A percentile compares a stretch with the other conserved stretches of the same genome.
Conservation (phyloP, 2,329 filamentous ascomycete genomes). For the Dactylellina parvicollis region DNA sequence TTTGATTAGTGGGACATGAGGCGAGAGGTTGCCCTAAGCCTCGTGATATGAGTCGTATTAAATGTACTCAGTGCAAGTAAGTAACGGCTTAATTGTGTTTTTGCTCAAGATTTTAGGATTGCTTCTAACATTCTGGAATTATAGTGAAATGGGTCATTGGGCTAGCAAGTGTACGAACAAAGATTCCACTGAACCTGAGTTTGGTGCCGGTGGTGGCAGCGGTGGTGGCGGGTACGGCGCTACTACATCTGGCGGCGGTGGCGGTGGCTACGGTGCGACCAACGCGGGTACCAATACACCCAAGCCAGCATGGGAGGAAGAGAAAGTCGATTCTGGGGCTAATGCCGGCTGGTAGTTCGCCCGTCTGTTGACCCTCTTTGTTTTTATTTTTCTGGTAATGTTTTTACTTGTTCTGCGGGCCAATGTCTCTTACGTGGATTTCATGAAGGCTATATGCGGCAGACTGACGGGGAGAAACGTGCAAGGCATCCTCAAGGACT, state of each 20-base stretch:
- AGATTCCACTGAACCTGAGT: constrained; percentile 17
- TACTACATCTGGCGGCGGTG: constrained; percentile 43
- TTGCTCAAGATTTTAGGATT: too few species aligned
- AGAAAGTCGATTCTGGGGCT: constrained; percentile 22
- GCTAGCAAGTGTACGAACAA: constrained; percentile 37
- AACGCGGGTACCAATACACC: neutral
- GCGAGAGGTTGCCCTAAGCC: constrained; percentile 61
- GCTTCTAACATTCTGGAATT: neutral
- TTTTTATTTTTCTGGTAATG: constrained; percentile 12
- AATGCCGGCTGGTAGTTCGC: constrained; percentile 25
- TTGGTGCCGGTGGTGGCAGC: too few species aligned
- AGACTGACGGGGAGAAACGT: neutral
- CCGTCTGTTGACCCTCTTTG: constrained; percentile 6
- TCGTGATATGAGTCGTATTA: constrained; percentile 26
- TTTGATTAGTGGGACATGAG: constrained; percentile 61
- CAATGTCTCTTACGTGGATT: neutral
- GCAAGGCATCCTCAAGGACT: neutral
- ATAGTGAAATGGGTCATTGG: constrained; percentile 45
- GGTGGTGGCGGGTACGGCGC: constrained; percentile 23
- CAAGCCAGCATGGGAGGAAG: constrained; percentile 30
- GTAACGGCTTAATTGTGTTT: too few species aligned
- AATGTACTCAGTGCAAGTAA: constrained; percentile 48
- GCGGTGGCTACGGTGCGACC: neutral
- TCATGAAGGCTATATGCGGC: neutral
- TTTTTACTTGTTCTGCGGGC: neutral